phyloP scores from a whole-genome alignment of 2,329 filamentous ascomycete species.

The Colletotrichum camelliae region DNA sequence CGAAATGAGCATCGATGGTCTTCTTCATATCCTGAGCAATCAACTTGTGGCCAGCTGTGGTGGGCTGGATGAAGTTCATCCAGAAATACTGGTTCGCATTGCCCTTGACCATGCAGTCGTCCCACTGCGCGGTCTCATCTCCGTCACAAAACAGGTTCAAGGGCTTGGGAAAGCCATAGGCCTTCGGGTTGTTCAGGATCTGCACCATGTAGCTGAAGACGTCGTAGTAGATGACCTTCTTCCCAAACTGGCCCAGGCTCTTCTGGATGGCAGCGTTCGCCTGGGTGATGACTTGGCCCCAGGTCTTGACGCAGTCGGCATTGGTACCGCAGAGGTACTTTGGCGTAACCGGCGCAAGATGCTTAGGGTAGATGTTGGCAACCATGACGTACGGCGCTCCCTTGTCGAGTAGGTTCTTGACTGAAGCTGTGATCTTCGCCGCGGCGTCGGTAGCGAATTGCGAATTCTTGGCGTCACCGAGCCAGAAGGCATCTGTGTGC shows the following conservation, averaged over 20 bases:
- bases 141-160: background rate
- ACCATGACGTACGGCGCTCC: background rate
- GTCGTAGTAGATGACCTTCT: background rate
- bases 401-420: background rate
- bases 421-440: background rate
- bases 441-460: background rate
- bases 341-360: background rate
- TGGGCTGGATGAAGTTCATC: conserved; percentile 9
- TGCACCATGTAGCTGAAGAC: background rate
- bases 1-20: background rate
- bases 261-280: background rate
- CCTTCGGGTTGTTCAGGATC: background rate
- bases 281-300: background rate
- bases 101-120: background rate
- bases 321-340: background rate
- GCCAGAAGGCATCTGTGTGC: conserved; percentile 2
- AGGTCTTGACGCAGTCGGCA: background rate
- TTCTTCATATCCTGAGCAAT: background rate
- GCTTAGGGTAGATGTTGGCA: background rate
- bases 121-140: background rate
- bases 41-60: background rate
- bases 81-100: conserved; percentile 1
- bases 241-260: background rate
- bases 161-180: background rate
- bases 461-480: background rate